Conservation (phyloP, 805 yeast genomes). For the Starmerella bombi region DNA sequence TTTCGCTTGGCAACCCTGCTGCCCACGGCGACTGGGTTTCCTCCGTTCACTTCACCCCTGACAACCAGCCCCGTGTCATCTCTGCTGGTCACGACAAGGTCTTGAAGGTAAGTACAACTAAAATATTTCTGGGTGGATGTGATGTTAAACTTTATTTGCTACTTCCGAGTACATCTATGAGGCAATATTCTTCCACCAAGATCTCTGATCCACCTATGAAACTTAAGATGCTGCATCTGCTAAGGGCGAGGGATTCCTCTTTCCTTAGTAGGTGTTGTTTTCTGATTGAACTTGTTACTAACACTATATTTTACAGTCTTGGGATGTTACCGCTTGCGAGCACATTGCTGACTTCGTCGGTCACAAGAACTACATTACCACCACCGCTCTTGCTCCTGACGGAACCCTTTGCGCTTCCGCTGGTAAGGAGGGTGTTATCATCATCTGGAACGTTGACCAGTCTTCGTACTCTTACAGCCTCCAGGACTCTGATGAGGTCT, state of each 20-base stretch:
- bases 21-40: slow-evolving; percentile 99
- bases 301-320: slow-evolving; percentile 49
- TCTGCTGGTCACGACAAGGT: slow-evolving; percentile 99
- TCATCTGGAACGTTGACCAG: slow-evolving; percentile 92
- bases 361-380: slow-evolving; percentile 97
- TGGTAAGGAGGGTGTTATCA: slow-evolving; percentile 98
- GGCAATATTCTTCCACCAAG: slow-evolving; percentile 94
- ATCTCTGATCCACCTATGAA: slow-evolving; percentile 62
- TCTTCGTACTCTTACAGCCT: slow-evolving; percentile 83
- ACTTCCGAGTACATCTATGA: slow-evolving; percentile 88
- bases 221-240: no score
- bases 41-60: slow-evolving; percentile 92
- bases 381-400: slow-evolving; percentile 97
- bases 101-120: slow-evolving; percentile 76
- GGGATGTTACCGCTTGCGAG: slow-evolving; percentile 79
- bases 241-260: no score
- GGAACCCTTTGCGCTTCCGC: slow-evolving; percentile 99
- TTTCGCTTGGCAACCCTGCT: slow-evolving; percentile 51
- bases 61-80: slow-evolving; percentile 44
- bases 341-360: slow-evolving; percentile 94
- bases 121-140: slow-evolving; percentile 31
- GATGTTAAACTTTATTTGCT: slow-evolving; percentile 91
- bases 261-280: not conserved
- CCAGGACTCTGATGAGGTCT: slow-evolving; percentile 90
- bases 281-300: slow-evolving; percentile 18